These are phyloP conservation scores for Saccharomyces hybrid DNA, from an alignment of 1,139 yeast species.

Conservation along the genomic window DNA sequence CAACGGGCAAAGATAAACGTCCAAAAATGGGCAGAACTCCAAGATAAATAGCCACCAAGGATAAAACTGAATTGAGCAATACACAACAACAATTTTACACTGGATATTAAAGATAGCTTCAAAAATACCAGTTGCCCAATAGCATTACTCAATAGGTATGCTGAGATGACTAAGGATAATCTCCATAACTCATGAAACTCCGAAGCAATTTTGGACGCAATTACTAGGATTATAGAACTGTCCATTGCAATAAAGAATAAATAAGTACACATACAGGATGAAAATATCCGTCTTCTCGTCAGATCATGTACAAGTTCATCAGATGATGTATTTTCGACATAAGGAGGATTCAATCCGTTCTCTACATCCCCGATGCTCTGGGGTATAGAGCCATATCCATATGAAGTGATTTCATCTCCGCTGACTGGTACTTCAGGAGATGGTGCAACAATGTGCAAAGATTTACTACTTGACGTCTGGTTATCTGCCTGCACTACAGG, in stretches of 20 bases:
- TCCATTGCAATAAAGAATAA: conserved; percentile 54
- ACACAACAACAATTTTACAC: conserved; percentile 48
- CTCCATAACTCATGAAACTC: conserved; percentile 48
- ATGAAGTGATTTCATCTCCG: background rate
- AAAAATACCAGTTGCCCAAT: conserved; percentile 77
- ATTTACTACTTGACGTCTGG: background rate
- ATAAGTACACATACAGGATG: background rate
- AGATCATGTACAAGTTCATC: background rate
- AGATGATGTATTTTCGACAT: background rate
- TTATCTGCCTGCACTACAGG: background rate
- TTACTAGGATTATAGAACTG: conserved; percentile 54
- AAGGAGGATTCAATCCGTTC: background rate
- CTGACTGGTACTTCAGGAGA: background rate
- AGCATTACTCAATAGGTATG: conserved; percentile 52
- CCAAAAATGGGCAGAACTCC: background rate
- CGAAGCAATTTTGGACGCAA: conserved; percentile 53
- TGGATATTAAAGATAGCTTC: conserved; percentile 77
- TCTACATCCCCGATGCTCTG: background rate
- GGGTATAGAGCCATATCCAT: background rate
- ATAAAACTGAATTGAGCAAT: background rate
- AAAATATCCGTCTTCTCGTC: background rate
- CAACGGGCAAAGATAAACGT: background rate
- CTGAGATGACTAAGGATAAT: conserved; percentile 54
- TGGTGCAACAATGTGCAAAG: background rate
- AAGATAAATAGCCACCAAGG: background rate